phyloP scores from a whole-genome alignment of 495 filamentous ascomycete species.

The Astrocystis sublimbata region DNA sequence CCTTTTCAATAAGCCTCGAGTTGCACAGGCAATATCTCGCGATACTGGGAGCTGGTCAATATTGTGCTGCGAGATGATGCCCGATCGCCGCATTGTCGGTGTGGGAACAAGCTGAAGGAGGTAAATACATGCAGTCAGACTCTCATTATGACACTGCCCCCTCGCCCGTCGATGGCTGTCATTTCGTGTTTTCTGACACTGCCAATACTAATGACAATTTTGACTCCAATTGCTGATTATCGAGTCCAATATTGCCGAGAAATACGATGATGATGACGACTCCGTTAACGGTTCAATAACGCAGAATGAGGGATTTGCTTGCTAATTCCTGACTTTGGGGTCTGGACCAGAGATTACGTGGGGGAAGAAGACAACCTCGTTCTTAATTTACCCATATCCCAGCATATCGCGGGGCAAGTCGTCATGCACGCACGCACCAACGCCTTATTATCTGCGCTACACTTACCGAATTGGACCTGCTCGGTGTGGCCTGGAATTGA shows the following conservation, averaged over 20 bases:
- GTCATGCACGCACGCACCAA: background rate
- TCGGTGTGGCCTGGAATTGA: background rate
- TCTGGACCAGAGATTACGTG: too few relatives aligned
- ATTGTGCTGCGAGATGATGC: background rate
- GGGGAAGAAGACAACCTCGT: too few relatives aligned
- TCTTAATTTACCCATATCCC: background rate
- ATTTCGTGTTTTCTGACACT: too few relatives aligned
- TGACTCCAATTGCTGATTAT: too few relatives aligned
- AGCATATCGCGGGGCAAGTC: background rate
- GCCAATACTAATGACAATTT: too few relatives aligned
- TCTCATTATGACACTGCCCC: background rate
- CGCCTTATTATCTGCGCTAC: background rate
- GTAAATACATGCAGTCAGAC: constrained; percentile 1
- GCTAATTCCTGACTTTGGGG: background rate
- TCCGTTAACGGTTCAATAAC: background rate
- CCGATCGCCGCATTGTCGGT: constrained; percentile 8
- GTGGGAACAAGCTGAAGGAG: background rate
- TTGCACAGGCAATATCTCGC: constrained; percentile 14
- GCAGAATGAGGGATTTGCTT: background rate
- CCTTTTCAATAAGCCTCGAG: background rate
- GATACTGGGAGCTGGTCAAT: background rate
- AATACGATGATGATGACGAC: background rate
- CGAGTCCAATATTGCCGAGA: too few relatives aligned
- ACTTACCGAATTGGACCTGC: background rate
- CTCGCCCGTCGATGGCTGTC: background rate